Evolutionary conservation across 257 asterid species (phyloP).

Genomic region (Lycium barbarum): DNA sequence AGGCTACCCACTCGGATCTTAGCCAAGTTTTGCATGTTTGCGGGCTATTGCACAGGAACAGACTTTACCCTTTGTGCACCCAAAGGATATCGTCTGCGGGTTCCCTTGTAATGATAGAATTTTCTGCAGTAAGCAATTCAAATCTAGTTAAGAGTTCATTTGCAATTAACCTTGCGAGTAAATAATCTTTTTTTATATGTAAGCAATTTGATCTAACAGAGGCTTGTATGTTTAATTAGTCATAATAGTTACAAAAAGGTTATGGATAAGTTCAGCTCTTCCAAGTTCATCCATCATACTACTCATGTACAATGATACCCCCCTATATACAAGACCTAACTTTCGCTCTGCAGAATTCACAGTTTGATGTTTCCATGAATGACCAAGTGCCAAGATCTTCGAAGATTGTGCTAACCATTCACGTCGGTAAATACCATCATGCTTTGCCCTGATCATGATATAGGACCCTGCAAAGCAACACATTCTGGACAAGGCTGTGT

Average conservation of each 20-base stretch:
- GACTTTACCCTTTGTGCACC: too few species aligned
- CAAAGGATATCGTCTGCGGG: too few species aligned
- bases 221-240: too few species aligned
- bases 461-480: constrained; percentile 14
- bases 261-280: background rate
- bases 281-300: background rate
- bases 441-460: constrained; percentile 2
- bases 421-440: background rate
- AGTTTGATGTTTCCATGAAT: background rate
- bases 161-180: background rate
- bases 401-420: background rate
- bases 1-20: too few species aligned
- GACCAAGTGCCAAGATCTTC: constrained; percentile 9
- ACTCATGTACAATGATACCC: constrained; percentile 5
- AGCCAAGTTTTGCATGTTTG: too few species aligned
- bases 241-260: background rate
- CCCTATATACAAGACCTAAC: background rate
- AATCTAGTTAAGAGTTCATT: too few species aligned
- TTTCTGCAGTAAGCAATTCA: background rate
- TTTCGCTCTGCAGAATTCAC: background rate
- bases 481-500: background rate
- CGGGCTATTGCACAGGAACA: too few species aligned
- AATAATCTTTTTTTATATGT: background rate
- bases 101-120: too few species aligned
- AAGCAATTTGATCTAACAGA: background rate